Base-by-base conservation (phyloP, 2,329 filamentous ascomycete genomes). In the Venturia pyrina region DNA sequence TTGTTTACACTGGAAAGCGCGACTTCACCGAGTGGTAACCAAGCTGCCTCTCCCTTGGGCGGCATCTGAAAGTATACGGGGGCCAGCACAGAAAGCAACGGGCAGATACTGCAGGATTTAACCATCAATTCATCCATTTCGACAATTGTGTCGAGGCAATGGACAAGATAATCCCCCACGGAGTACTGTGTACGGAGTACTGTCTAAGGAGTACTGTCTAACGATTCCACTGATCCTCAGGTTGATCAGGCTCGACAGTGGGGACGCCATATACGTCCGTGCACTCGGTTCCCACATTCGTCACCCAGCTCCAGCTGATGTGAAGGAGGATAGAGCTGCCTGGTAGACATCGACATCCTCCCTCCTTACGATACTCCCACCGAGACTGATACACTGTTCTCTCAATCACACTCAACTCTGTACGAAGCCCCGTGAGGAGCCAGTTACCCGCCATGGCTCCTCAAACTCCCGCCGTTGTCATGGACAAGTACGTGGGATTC, bases 381-480 rank as follows among this genome's bases (percentile, higher is more conserved):
- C 10, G 15, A 28, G 10, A 28, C 50, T 3, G 15, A 5, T 13
- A 34, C 24, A 32, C 50, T 15, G 13, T 24, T n/a, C 17, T 10
- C 17, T 10, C 15, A 34, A 19, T n/a, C 28, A 59, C 53, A n/a
- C 19, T n/a, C 32, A 34, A 37, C 32, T 37, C 19, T 37, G 17
- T n/a, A 5, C 28, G 24, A 59, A 37, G 53, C 53, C 32, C 53
- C 53, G 19, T 40, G 53, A 59, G 53, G 53, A 40, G 53, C 56
- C 53, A 59, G 19, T 34, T 21, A 50, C 69, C 70, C 72, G 82
- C 76, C 73, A 99, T 99, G 95, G 93, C 95, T 77, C 89, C 90
- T 82, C 93, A 98, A 87, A 98, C 95, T 77, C 95, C 95, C 74
- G 95, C 95, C 90, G 95, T 99, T 97, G 95, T 99, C 91, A 99